phyloP scores from a whole-genome alignment of 768 basidiomycete species.

The Tephrocybe sp. region DNA sequence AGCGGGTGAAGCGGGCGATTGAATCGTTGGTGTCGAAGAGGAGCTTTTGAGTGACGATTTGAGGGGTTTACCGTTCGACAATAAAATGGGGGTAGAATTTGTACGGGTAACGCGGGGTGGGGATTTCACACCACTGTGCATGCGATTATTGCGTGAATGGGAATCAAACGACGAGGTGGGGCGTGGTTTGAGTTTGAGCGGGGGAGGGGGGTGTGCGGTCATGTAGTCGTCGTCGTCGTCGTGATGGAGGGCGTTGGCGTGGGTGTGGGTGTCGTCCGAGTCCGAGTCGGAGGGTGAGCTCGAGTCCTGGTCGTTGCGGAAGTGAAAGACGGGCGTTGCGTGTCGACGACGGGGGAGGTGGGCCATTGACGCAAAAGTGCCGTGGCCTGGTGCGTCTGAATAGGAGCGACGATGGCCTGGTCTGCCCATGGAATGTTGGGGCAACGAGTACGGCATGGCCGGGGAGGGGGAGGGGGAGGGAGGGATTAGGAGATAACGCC shows the following conservation, averaged over 20 bases:
- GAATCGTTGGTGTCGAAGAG: constrained; percentile 47
- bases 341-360: constrained; percentile 33
- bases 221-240: no score
- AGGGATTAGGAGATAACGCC: not conserved
- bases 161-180: no score
- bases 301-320: constrained; percentile 32
- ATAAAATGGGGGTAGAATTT: constrained; percentile 41
- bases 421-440: constrained; percentile 27
- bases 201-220: no score
- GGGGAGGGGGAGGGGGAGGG: not conserved
- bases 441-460: constrained; percentile 31
- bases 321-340: constrained; percentile 31
- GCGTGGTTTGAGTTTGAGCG: no score
- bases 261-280: constrained; percentile 25
- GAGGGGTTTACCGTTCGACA: constrained; percentile 81
- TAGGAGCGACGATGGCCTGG: constrained; percentile 36
- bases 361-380: constrained; percentile 48
- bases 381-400: constrained; percentile 39
- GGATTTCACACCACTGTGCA: no score
- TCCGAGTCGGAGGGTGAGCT: constrained; percentile 10
- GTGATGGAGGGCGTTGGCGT: no score
- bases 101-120: no score
- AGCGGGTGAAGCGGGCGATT: constrained; percentile 22
- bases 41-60: constrained; percentile 77
- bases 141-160: no score